Evolutionary conservation across 139 green algal genomes (phyloP).

Genomic region (Chlorella sp.): DNA sequence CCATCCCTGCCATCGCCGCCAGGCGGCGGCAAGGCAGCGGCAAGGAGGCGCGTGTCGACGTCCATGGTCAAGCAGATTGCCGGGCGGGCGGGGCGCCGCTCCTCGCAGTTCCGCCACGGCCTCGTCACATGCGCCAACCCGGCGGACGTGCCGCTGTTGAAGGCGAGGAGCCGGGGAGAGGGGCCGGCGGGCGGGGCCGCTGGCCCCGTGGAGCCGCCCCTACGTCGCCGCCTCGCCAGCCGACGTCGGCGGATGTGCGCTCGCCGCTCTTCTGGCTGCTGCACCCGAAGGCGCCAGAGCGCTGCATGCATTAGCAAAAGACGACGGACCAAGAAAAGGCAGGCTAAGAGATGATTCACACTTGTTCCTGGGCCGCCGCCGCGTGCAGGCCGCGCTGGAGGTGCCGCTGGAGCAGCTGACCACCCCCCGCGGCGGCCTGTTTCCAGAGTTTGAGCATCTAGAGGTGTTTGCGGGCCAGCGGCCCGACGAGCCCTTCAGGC

Average conservation of each 20-base stretch:
- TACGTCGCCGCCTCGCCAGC: too few relatives aligned
- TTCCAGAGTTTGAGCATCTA: slow-evolving; percentile 79
- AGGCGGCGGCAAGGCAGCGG: slow-evolving; percentile 12
- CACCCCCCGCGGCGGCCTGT: slow-evolving; percentile 38
- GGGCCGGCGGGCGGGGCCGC: too few relatives aligned
- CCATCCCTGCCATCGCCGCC: too few relatives aligned
- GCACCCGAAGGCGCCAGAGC: too few relatives aligned
- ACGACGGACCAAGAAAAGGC: too few relatives aligned
- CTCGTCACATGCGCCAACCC: slow-evolving; percentile 32
- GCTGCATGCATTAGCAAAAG: too few relatives aligned
- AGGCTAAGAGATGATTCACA: too few relatives aligned
- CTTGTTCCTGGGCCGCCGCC: too few relatives aligned
- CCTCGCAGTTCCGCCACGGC: slow-evolving; percentile 25
- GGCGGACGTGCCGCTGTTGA: slow-evolving; percentile 22
- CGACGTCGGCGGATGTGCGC: too few relatives aligned
- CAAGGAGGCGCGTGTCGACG: slow-evolving; percentile 9
- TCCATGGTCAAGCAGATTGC: slow-evolving; percentile 57
- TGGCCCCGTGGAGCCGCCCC: too few relatives aligned
- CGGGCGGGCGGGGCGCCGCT: slow-evolving; percentile 46
- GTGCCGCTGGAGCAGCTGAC: slow-evolving; percentile 25
- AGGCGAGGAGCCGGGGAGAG: too few relatives aligned
- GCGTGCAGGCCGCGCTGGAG: not conserved
- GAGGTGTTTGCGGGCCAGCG: slow-evolving; percentile 51
- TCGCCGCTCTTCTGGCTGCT: too few relatives aligned
- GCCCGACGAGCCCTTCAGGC: slow-evolving; percentile 17